Conservation (phyloP, 768 basidiomycete genomes). For the Auriscalpium orientale region DNA sequence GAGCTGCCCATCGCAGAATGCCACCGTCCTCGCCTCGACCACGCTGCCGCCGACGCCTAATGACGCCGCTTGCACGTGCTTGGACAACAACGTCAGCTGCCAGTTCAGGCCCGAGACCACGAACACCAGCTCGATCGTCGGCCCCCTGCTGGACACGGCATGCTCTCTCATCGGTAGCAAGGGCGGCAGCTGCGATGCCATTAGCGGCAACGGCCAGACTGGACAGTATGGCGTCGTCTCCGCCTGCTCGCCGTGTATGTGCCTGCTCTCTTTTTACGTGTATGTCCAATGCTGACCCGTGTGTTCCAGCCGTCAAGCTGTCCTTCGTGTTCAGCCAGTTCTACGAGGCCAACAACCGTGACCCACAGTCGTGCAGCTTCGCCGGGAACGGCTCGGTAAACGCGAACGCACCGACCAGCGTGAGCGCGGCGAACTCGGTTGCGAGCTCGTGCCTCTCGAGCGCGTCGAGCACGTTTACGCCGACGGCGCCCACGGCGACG, state of each 20-base stretch:
- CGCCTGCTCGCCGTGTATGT: constrained; percentile 69
- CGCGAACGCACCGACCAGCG: constrained; percentile 38
- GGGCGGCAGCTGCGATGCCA: constrained; percentile 57
- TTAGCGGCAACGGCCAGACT: constrained; percentile 62
- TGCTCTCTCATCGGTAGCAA: constrained; percentile 60
- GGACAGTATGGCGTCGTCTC: constrained; percentile 75
- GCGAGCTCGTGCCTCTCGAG: constrained; percentile 62
- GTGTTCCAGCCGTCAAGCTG: constrained; percentile 55
- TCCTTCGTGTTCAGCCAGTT: constrained; percentile 79
- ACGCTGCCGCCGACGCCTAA: constrained; percentile 82
- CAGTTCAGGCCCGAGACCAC: constrained; percentile 56
- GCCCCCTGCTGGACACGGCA: constrained; percentile 53
- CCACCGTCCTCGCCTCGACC: constrained; percentile 55
- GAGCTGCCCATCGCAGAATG: constrained; percentile 55
- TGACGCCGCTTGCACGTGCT: constrained; percentile 69
- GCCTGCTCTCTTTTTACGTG: background rate
- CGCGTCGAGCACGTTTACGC: constrained; percentile 56
- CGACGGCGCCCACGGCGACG: constrained; percentile 34
- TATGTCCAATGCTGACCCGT: background rate
- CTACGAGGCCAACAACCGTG: constrained; percentile 56
- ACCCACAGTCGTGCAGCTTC: constrained; percentile 67
- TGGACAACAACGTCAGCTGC: constrained; percentile 63
- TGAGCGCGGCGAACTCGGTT: constrained; percentile 43
- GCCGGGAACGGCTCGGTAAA: constrained; percentile 80
- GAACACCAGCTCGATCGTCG: constrained; percentile 55